Base-by-base conservation (phyloP, 2,329 filamentous ascomycete species). In the Penicillium fuscoglaucum region DNA sequence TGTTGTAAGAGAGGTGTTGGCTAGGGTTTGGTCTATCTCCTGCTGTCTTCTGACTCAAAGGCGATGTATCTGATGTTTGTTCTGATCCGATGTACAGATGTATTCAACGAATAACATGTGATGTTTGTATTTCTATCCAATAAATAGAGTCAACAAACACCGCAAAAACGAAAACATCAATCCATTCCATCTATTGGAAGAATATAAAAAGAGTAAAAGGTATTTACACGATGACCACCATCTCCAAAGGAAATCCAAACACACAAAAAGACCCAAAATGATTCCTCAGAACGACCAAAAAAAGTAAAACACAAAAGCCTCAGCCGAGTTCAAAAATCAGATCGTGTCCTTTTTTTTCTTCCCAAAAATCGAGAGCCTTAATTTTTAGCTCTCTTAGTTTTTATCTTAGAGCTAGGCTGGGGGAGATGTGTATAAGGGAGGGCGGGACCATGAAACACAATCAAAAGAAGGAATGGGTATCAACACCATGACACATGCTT, bases 401-500 rank as follows among this genome's bases (percentile, higher is more conserved):
- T 61, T 53, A 19, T 57, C 21, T 52, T 26, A 29, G 41, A 52
- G 55, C 49, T 43, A 55, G 45, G 35, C 46, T 24, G 48, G 40
- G 40, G 37, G 19, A 35, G 53, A 52, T 40, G 57, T 55, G 57
- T 54, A 57, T 60, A 41, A 41, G 52, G 55, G 50, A 57, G 48
- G 39, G 49, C 44, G 26, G 55, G 48, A 44, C 56, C 55, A 55
- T 61, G 65, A 67, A 68, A 69, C 56, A 72, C 57, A 66, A 67
- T 68, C 70, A 74, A 69, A 68, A 64, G 66, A 68, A 67, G 52
- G 63, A 65, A 67, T 73, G 74, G 74, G 74, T 76, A 76, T 76
- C 73, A 76, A 76, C 73, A 76, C 73, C 73, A 70, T 71, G 67
- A 72, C 65, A 73, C 73, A 75, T 75, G 73, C 72, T 74, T 68